These are phyloP conservation scores for Trifolium pratense DNA, from an alignment of 306 rosid genomes.

Conservation along the genomic window DNA sequence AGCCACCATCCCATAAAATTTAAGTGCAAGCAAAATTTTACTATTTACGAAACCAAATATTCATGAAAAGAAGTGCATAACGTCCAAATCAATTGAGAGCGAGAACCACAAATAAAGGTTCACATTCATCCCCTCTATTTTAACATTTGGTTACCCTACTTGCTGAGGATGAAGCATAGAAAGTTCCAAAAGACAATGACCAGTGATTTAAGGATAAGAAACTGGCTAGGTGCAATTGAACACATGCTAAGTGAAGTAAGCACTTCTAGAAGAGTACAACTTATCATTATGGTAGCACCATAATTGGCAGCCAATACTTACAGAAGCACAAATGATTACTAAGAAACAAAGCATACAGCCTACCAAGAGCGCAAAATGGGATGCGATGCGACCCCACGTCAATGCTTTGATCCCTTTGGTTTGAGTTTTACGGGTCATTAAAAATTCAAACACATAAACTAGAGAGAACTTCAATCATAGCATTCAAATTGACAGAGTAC, in stretches of 20 bases:
- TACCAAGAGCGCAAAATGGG: neutral
- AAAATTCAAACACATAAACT: no score
- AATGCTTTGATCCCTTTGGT: no score
- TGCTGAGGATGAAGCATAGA: neutral
- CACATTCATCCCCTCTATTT: neutral
- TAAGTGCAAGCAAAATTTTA: no score
- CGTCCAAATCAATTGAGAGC: neutral
- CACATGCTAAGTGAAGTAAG: slow-evolving; percentile 27
- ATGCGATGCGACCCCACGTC: neutral
- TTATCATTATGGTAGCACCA: neutral
- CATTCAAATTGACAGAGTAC: no score
- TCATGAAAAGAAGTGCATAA: neutral
- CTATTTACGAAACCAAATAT: neutral
- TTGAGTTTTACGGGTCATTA: no score
- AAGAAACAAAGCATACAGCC: neutral
- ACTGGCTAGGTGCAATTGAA: slow-evolving; percentile 38
- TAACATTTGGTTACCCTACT: slow-evolving; percentile 25
- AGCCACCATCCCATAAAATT: no score
- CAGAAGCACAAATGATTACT: slow-evolving; percentile 17
- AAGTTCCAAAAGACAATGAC: neutral
- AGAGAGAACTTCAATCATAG: no score
- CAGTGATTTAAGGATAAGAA: neutral
- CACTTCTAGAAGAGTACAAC: neutral
- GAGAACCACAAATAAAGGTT: neutral
- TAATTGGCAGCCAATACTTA: slow-evolving; percentile 4